Evolutionary conservation across 768 basidiomycete genomes (phyloP), one percentile per base, ranked within the genome.

Genomic region (Tephrocybe sp.): DNA sequence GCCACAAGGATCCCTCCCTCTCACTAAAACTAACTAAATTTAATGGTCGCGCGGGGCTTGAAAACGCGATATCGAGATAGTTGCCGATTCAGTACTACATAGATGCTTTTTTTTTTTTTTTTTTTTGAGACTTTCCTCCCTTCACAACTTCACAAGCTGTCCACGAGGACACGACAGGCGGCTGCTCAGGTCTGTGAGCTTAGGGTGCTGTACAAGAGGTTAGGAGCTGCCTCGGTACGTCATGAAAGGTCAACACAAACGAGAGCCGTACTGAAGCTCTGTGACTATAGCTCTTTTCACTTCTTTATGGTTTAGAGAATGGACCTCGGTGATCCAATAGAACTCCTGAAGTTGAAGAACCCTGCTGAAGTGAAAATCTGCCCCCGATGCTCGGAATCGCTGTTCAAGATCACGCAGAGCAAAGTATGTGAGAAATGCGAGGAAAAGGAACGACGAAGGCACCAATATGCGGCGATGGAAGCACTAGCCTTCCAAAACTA

Each of bases 241-340:
- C 26, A 30, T 30, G 8, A n/a, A n/a, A n/a, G n/a, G n/a, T 25
- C 24, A 48, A n/a, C 24, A 21, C 11, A 0, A 1, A 9, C n/a
- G 12, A 32, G 25, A 12, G 21, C 11, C 12, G 14, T 9, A 7
- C 39, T 24, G 6, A 33, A 32, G 1, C 14, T 7, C 23, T 10
- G 14, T 26, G 26, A 18, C 24, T 44, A 18, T 33, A 44, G 47
- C 42, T 45, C 28, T 28, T 41, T 12, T 23, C 36, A 33, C 21
- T 28, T 36, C 41, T 55, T 45, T 2, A 50, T 40, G 43, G 38
- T 50, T 26, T 55, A 49, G 36, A 39, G 4, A 21, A 56, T 56
- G 50, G 54, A 51, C 24, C 32, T 51, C 8, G 37, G 11, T 24
- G 14, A 23, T 38, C 36, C 45, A 44, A 33, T 36, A 23, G 17